Base-by-base conservation (phyloP, 495 filamentous ascomycete genomes). In the Amphirosellinia nigrospora region DNA sequence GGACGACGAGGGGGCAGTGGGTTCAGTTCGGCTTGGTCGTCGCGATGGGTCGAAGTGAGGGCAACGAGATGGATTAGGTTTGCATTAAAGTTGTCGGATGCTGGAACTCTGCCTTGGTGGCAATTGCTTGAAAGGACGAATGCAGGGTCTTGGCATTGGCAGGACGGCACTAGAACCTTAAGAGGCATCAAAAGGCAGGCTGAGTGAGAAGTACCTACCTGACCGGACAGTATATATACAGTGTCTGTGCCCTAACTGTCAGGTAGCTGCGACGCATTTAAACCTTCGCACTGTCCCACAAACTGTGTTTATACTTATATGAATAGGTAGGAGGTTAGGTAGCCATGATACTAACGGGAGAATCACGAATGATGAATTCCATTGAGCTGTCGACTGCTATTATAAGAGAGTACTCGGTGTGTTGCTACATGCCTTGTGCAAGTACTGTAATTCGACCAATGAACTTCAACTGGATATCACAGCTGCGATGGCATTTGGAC, bases 91-190 rank as follows among this genome's bases (percentile, higher is more conserved):
- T 60, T 39, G 34, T 15, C 36, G 58, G 58, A 19, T 38, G 58
- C 32, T 59, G 7, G 36, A 53, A 53, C 10, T 21, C 1, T 36
- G 19, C 21, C 36, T 60, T 60, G 58, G 32, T 38, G 58, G 58
- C 58, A 23, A 60, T 41, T 60, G 34, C 21, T 38, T 15, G 36
- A 39, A 58, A 58, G 16, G 36, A 58, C n/a, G 21, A 60, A 39
- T 39, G 58, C 32, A 39, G 19, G 34, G 34, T 36, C 56, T 60
- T 60, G 56, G 56, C 56, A 60, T 19, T 38, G n/a, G 28, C 21
- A 30, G 48, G 48, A n/a, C 5, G 23, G 21, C 48, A 13, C 43
- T 19, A 46, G 16, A 46, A 46, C 16, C 43, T n/a, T 46, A n/a
- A 46, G n/a, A n/a, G n/a, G n/a, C n/a, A n/a, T n/a, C n/a, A n/a